Base-by-base conservation (phyloP, 352 stramenopile species). In the Phytopythium mirpurense region DNA sequence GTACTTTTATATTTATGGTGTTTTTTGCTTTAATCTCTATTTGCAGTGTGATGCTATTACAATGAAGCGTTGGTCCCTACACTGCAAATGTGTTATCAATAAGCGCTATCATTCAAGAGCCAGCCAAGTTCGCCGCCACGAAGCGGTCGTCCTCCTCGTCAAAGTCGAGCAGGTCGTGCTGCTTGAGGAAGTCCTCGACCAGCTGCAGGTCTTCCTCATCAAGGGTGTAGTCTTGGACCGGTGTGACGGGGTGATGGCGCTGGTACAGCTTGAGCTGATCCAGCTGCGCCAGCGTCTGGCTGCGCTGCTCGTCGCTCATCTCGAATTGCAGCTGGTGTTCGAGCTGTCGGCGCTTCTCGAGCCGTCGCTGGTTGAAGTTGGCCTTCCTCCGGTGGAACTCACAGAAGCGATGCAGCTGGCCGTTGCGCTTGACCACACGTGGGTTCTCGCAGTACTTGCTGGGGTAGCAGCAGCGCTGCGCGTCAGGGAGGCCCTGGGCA, bases 321-420 rank as follows among this genome's bases (percentile, higher is more conserved):
- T 32, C 47, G 32, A 34, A 54, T 15, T 54, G 47, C 21, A 54
- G 47, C 16, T 54, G 31, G 23, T 54, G 47, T 34, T 54, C 47
- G 18, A 54, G 34, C 34, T 54, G 54, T 0, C 68, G 65, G 10
- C 69, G 60, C 36, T 68, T 42, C 46, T 72, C 55, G 26, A 72
- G 49, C 37, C 59, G 57, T 7, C 65, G 68, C 57, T 74, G 72
- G 68, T 79, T 75, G 23, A 58, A 44, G 44, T 79, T 79, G 24
- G 68, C 63, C 41, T 70, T 67, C 19, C 49, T 37, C 16, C 70
- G 67, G 40, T 79, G 70, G 49, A 65, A 56, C 15, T 72, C 52
- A 44, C 70, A 79, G 40, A 74, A 54, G 11, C 47, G 47, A 46
- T 82, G 71, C 35, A 73, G 60, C 12, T 67, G 50, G n/a, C 68